These are phyloP conservation scores for Leptomonas pyrrhocoris DNA, from an alignment of 208 protist genomes.

Conservation along the genomic window DNA sequence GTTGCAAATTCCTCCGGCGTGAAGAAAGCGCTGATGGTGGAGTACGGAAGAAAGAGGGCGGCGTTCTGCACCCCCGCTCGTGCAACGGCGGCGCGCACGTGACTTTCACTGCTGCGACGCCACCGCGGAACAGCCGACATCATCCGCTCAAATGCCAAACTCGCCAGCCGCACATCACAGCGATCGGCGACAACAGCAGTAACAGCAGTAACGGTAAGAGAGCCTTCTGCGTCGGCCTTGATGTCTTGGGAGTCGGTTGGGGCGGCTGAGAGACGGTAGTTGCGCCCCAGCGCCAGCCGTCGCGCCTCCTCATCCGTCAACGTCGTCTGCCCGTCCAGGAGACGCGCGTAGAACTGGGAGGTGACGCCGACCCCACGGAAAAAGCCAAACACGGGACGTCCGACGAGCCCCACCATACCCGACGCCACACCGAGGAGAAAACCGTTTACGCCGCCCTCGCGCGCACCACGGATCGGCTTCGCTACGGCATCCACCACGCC, in stretches of 20 bases:
- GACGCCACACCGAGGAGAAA: slow-evolving; percentile 61
- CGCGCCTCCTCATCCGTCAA: slow-evolving; percentile 27
- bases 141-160: slow-evolving; percentile 5
- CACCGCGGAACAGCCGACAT: slow-evolving; percentile 19
- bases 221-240: background rate
- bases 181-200: background rate
- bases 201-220: background rate
- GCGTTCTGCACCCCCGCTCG: slow-evolving; percentile 57
- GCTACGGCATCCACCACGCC: slow-evolving; percentile 53
- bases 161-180: background rate
- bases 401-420: slow-evolving; percentile 63
- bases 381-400: slow-evolving; percentile 56
- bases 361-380: slow-evolving; percentile 63
- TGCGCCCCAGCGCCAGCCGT: slow-evolving; percentile 22
- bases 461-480: slow-evolving; percentile 49
- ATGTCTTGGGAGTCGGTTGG: background rate
- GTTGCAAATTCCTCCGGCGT: slow-evolving; percentile 66
- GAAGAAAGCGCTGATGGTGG: slow-evolving; percentile 42
- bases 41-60: slow-evolving; percentile 54
- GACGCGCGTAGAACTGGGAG: slow-evolving; percentile 59
- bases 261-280: slow-evolving; percentile 11
- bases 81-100: slow-evolving; percentile 36
- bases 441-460: slow-evolving; percentile 45
- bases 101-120: slow-evolving; percentile 15
- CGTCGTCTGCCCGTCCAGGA: slow-evolving; percentile 20